Conservation (phyloP, 2,329 filamentous ascomycete genomes). For the Ophiostoma himal-ulmi region DNA sequence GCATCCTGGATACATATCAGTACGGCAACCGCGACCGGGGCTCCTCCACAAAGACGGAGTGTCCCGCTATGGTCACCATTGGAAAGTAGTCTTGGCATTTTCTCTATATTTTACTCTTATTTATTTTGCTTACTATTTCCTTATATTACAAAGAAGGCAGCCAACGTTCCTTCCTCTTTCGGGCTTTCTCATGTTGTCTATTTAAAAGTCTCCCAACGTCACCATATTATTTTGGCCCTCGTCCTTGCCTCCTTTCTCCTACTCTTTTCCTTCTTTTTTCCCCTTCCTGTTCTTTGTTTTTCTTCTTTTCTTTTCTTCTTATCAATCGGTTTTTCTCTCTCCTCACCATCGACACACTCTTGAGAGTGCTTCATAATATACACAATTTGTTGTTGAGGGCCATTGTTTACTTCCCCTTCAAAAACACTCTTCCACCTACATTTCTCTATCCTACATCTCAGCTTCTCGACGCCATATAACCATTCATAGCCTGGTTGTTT, state of each 20-base stretch:
- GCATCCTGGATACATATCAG: not conserved
- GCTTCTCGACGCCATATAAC: not conserved
- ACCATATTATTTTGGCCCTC: not conserved
- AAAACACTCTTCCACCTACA: not conserved
- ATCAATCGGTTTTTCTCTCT: not conserved
- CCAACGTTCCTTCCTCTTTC: conserved; percentile 2
- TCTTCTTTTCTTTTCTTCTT: not conserved
- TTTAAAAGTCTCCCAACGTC: conserved; percentile 2
- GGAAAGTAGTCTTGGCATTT: not conserved
- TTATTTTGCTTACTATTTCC: not conserved
- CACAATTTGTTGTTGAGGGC: not conserved
- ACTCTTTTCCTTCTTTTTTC: not conserved
- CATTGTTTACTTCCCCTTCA: not conserved
- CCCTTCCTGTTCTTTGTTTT: not conserved
- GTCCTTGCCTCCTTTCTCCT: not conserved
- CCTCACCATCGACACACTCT: not conserved
- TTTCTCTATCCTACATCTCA: not conserved
- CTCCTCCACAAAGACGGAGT: not conserved
- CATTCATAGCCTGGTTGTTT: not conserved
- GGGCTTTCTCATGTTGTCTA: not conserved
- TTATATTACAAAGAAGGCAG: not conserved
- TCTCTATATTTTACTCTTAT: not conserved
- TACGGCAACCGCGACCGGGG: not conserved
- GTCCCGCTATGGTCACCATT: not conserved
- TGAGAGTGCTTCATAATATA: not conserved